Percentiles rank a stretch among this genome's conserved stretches.
Conservation (phyloP, 2,329 filamentous ascomycete genomes). For the Xylariaceae sp. region DNA sequence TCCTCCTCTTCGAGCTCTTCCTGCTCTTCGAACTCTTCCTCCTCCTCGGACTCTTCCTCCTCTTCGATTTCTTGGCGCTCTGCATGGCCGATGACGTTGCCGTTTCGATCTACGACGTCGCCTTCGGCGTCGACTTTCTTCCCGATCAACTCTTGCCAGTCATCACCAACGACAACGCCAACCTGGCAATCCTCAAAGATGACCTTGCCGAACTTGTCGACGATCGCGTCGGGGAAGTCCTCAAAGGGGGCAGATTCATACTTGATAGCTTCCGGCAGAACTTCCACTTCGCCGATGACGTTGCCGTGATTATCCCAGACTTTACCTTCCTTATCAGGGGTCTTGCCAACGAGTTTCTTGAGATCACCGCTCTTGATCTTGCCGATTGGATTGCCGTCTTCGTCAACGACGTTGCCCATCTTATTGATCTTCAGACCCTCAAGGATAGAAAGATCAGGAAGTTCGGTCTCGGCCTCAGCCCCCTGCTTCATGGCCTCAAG, state of each 20-base stretch:
- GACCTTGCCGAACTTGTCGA: conserved; percentile 36
- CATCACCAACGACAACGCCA: conserved; percentile 37
- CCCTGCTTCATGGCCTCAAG: conserved; percentile 33
- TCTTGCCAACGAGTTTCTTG: conserved; percentile 38
- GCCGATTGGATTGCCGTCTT: conserved; percentile 40
- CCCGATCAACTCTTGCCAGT: conserved; percentile 33
- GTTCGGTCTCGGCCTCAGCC: conserved; percentile 7
- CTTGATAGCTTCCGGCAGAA: conserved; percentile 35
- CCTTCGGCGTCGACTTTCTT: conserved; percentile 36
- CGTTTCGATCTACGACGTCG: conserved; percentile 35
- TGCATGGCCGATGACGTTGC: conserved; percentile 34
- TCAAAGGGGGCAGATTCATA: conserved; percentile 35
- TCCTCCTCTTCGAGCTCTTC: conserved; percentile 13
- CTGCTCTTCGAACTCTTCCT: conserved; percentile 31
- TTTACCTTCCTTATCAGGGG: conserved; percentile 41
- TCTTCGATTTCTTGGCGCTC: conserved; percentile 34
- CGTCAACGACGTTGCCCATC: conserved; percentile 41
- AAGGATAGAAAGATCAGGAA: conserved; percentile 32
- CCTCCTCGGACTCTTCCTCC: conserved; percentile 31
- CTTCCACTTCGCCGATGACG: conserved; percentile 37
- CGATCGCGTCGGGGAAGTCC: conserved; percentile 34
- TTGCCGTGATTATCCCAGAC: conserved; percentile 34
- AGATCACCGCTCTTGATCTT: conserved; percentile 39
- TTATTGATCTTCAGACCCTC: conserved; percentile 41
- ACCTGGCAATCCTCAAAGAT: conserved; percentile 35